Evolutionary conservation across 306 rosid species (phyloP).

Genomic region (Dalbergia oliveri): DNA sequence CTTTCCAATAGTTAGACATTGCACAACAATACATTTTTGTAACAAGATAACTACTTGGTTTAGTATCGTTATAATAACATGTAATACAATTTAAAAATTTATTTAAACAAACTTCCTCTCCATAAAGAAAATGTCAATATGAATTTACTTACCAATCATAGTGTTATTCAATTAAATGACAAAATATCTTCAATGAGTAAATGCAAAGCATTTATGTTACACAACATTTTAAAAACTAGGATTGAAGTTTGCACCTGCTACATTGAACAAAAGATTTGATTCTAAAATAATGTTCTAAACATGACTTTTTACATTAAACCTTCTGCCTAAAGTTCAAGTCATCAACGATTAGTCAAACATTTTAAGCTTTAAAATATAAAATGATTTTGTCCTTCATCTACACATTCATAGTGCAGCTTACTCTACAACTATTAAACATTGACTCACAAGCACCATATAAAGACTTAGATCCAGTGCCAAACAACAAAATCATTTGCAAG

Average conservation of each 20-base stretch:
- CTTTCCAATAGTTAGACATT: background rate
- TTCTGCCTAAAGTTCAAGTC: constrained; percentile 10
- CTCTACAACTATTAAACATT: constrained; percentile 61
- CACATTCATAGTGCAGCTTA: background rate
- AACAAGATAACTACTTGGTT: background rate
- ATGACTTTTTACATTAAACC: background rate
- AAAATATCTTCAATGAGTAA: background rate
- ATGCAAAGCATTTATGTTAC: background rate
- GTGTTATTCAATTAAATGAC: background rate
- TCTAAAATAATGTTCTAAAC: background rate
- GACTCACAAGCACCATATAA: constrained; percentile 99
- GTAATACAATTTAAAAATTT: background rate
- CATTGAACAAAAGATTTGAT: background rate
- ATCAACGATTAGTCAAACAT: background rate
- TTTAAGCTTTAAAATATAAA: background rate
- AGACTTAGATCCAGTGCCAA: constrained; percentile 93
- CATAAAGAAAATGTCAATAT: background rate
- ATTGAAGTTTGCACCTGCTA: background rate
- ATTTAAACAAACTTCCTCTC: background rate
- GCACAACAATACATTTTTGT: background rate
- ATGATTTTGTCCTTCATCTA: constrained; percentile 16
- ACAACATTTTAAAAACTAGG: background rate
- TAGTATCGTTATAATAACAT: background rate
- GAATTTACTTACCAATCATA: constrained; percentile 6
- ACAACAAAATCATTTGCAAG: constrained; percentile 98